Conservation (phyloP, 345 rosid genomes). For the Citrus maxima region DNA sequence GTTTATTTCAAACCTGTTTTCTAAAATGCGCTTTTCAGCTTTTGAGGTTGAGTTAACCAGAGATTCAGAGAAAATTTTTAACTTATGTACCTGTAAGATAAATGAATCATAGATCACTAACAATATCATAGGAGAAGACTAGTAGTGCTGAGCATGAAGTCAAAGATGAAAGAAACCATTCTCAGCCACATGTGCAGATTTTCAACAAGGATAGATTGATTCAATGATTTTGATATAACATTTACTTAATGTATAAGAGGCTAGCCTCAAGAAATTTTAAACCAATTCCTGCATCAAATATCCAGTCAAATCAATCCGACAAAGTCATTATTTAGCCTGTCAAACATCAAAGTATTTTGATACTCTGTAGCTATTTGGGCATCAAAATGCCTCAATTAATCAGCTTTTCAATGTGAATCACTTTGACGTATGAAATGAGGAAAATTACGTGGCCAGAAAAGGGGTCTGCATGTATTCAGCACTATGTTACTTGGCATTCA, state of each 20-base stretch:
- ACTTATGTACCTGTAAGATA: conserved; percentile 66
- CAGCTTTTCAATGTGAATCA: not conserved
- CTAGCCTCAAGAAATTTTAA: not conserved
- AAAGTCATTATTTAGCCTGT: not conserved
- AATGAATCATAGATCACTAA: conserved; percentile 8
- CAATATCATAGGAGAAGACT: not conserved
- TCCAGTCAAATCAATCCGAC: not conserved
- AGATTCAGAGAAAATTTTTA: conserved; percentile 80
- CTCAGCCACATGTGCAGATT: not conserved
- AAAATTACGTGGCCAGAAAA: not conserved
- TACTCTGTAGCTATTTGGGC: not conserved
- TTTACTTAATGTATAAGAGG: not conserved
- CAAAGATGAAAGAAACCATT: not conserved
- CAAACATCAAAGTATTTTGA: not conserved
- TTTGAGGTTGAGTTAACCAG: conserved; percentile 65
- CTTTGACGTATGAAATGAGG: not conserved
- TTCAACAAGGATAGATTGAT: not conserved
- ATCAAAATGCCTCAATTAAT: not conserved
- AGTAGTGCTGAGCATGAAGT: not conserved
- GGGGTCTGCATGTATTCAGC: not conserved
- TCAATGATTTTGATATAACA: not conserved
- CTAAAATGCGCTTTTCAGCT: conserved; percentile 75
- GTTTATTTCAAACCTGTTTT: conserved; percentile 57
- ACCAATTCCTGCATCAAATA: not conserved
- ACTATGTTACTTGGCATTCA: not conserved